A percentile compares a stretch with the other conserved stretches of the same genome.
phyloP scores from a whole-genome alignment of 805 yeast species.

The Sungouiella blattae region DNA sequence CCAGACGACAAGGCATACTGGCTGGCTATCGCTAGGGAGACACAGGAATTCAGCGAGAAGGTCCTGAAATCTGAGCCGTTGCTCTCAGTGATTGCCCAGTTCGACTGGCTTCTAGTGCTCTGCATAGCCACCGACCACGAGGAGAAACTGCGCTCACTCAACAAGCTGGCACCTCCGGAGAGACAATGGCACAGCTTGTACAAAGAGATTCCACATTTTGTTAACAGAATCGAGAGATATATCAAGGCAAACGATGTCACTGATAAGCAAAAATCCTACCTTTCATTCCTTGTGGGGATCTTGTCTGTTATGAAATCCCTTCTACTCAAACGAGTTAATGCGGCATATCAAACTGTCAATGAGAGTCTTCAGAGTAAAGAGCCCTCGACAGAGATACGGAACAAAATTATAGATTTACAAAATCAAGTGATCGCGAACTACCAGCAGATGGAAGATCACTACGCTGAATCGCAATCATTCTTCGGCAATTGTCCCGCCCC shows the following conservation, averaged over 20 bases:
- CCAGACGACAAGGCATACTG: conserved; percentile 3
- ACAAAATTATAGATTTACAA: conserved; percentile 26
- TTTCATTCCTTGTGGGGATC: conserved; percentile 20
- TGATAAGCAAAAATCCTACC: conserved; percentile 10
- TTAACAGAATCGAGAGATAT: conserved; percentile 12
- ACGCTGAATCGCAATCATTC: conserved; percentile 26
- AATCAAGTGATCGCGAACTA: conserved; percentile 23
- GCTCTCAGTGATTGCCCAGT: conserved; percentile 16
- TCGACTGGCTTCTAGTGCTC: conserved; percentile 14
- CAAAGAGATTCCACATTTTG: conserved; percentile 11
- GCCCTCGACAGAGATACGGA: conserved; percentile 12
- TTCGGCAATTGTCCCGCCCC: conserved; percentile 22
- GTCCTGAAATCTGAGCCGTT: too few relatives aligned
- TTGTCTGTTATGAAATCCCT: conserved; percentile 28
- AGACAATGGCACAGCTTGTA: conserved; percentile 12
- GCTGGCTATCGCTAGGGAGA: conserved; percentile 6
- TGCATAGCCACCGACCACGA: conserved; percentile 8
- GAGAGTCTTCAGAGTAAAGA: conserved; percentile 5
- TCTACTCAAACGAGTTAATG: conserved; percentile 29
- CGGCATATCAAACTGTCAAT: conserved; percentile 13
- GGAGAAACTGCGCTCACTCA: conserved; percentile 1
- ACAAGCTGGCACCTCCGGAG: background rate
- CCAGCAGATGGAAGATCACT: conserved; percentile 18
- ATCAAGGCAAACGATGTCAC: conserved; percentile 11
- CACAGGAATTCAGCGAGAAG: too few relatives aligned